Evolutionary conservation across 768 basidiomycete genomes (phyloP), one percentile per base, ranked within the genome.

Genomic region (Lactarius pseudohatsudake): DNA sequence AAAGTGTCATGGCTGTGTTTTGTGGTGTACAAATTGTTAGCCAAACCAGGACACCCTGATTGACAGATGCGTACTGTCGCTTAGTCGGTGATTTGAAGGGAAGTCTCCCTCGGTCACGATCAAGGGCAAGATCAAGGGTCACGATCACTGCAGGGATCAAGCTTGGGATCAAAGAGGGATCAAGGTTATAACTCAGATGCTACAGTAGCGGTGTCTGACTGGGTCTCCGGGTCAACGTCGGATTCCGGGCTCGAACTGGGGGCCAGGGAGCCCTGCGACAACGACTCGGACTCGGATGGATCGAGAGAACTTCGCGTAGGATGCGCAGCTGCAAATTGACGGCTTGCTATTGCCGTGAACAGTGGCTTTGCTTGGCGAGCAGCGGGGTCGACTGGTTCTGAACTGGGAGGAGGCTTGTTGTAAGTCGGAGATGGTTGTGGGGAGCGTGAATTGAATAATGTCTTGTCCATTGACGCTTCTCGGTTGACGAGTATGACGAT

Each of bases 401-500:
- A 18, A 11, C n/a, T 32, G 28, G 30, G 26, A 30, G 16, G 26
- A 11, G 32, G 54, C 20, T 30, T 56, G 28, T n/a, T 38, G 34
- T 2, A 22, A 34, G 36, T 40, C n/a, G 36, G 38, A 26, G 36
- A 58, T 41, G 0, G 15, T 8, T 11, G n/a, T 3, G 38, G 15
- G 20, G n/a, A 10, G 22, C 7, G 57, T 34, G 22, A 36, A 26
- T 58, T 58, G 11, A 58, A 58, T 0, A 58, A 1, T 3, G 36
- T 40, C 36, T 40, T 58, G 22, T 58, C 38, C 36, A 41, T 58
- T 10, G 38, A 40, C 2, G n/a, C 13, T 28, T 58, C 57, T 41
- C 57, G 57, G 36, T 40, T 40, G n/a, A 58, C 38, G n/a, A 58
- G 57, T 22, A 58, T 22, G 34, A 58, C 38, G n/a, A 58, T 8